Conservation (phyloP, 257 asterid species). For the Avicennia marina region DNA sequence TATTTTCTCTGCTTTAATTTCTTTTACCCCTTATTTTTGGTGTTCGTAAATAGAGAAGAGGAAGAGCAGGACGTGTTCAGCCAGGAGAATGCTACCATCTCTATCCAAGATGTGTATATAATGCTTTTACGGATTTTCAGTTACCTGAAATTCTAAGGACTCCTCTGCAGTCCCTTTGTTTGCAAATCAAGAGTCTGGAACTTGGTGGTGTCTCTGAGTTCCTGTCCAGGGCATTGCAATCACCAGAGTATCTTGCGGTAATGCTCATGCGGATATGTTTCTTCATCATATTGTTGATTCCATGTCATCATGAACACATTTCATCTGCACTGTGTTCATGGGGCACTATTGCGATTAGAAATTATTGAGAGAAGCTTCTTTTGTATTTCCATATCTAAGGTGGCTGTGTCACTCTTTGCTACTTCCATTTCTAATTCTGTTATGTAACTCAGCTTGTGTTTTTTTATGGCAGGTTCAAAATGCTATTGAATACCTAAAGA, state of each 20-base stretch:
- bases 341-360: slow-evolving; percentile 1
- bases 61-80: slow-evolving; percentile 99
- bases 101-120: slow-evolving; percentile 79
- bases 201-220: slow-evolving; percentile 86
- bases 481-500: slow-evolving; percentile 86
- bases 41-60: slow-evolving; percentile 71
- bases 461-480: slow-evolving; percentile 65
- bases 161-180: slow-evolving; percentile 92
- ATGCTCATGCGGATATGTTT: slow-evolving; percentile 26
- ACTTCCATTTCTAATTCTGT: neutral
- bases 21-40: neutral
- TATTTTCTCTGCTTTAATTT: slow-evolving; percentile 7
- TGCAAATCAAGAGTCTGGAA: slow-evolving; percentile 90
- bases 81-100: slow-evolving; percentile 97
- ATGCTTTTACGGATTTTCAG: slow-evolving; percentile 81
- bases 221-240: slow-evolving; percentile 80
- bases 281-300: slow-evolving; percentile 18
- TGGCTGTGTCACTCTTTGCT: neutral
- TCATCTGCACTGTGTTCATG: neutral
- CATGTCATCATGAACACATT: slow-evolving; percentile 5
- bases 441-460: neutral
- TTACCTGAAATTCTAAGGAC: slow-evolving; percentile 94
- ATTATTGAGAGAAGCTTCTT: slow-evolving; percentile 7
- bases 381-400: neutral
- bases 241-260: slow-evolving; percentile 93